Base-by-base conservation (phyloP, 768 basidiomycete genomes). In the Termitomyces sp. region DNA sequence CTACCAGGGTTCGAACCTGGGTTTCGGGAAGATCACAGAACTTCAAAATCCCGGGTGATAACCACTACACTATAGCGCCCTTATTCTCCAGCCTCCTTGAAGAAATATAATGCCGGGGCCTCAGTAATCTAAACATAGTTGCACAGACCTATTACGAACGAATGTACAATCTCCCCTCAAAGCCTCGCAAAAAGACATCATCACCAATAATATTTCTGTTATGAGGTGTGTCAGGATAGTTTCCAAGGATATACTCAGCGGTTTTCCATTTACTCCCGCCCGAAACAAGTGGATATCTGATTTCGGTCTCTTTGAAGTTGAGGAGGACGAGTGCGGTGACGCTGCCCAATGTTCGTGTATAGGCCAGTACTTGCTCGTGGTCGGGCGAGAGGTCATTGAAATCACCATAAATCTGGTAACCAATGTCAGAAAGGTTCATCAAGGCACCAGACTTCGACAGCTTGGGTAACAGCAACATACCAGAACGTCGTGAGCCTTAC, bases 341-440 rank as follows among this genome's bases (percentile, higher is more conserved):
- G 3, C 59, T 52, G 0, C 68, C 73, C 7, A 80, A 59, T 3
- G 67, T 66, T 22, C 84, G 76, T 1, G 68, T 73, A 62, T 80
- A 88, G 0, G 80, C 81, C 51, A 88, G 83, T 20, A 84, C 75
- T 25, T 76, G 60, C 25, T 80, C 72, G 62, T 88, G 70, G 0
- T 64, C 63, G 1, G 69, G 63, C 7, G 78, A 73, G 4, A 85
- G 64, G 32, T 82, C 74, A 6, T 65, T 60, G 60, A 88, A 91
- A 36, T 78, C 74, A 15, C 89, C 89, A 62, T 83, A 84, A 3
- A 82, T 75, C 85, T 86, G 50, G 5, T 16, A 18, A 29, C 9
- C 9, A 9, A 9, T 3, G 29, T 29, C 5, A 29, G 9, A 3
- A 29, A 13, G 16, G n/a, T 31, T 46, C 31, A 44, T 50, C 29